Conservation (phyloP, 495 filamentous ascomycete species). For the Podospora didyma region DNA sequence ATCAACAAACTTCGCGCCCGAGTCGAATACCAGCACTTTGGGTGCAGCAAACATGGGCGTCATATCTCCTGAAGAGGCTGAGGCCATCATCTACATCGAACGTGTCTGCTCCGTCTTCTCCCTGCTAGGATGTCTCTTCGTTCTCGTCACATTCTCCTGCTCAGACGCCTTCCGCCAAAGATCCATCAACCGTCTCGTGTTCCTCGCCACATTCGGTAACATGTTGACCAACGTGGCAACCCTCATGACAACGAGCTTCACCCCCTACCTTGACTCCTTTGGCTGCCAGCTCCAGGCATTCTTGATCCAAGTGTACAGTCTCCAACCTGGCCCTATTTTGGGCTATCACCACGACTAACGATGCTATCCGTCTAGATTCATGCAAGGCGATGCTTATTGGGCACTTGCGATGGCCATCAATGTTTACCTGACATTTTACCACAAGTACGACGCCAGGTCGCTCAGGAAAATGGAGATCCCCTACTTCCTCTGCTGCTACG, state of each 20-base stretch:
- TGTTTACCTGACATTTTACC: slow-evolving; percentile 83
- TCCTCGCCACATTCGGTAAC: slow-evolving; percentile 82
- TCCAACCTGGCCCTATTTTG: background rate
- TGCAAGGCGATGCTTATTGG: slow-evolving; percentile 77
- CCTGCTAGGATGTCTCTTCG: slow-evolving; percentile 65
- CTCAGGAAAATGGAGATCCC: slow-evolving; percentile 67
- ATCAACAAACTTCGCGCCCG: background rate
- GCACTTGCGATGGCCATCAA: slow-evolving; percentile 84
- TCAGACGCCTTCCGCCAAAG: slow-evolving; percentile 60
- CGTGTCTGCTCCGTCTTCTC: slow-evolving; percentile 66
- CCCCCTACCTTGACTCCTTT: slow-evolving; percentile 38
- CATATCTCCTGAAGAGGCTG: slow-evolving; percentile 10
- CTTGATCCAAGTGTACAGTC: slow-evolving; percentile 63
- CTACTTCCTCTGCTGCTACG: slow-evolving; percentile 72
- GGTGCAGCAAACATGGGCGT: slow-evolving; percentile 5
- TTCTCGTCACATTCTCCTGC: slow-evolving; percentile 65
- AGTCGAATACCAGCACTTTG: slow-evolving; percentile 39
- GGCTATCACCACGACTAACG: background rate
- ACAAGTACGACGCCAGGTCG: slow-evolving; percentile 61
- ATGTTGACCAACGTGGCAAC: slow-evolving; percentile 76
- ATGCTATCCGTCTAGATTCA: slow-evolving; percentile 51
- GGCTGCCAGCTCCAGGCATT: slow-evolving; percentile 77
- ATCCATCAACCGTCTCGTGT: slow-evolving; percentile 82
- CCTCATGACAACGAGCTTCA: slow-evolving; percentile 59
- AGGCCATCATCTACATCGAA: slow-evolving; percentile 59